A percentile compares a stretch with the other conserved stretches of the same genome.
phyloP scores from a whole-genome alignment of 2,329 filamentous ascomycete genomes.

The Coniella vitis region DNA sequence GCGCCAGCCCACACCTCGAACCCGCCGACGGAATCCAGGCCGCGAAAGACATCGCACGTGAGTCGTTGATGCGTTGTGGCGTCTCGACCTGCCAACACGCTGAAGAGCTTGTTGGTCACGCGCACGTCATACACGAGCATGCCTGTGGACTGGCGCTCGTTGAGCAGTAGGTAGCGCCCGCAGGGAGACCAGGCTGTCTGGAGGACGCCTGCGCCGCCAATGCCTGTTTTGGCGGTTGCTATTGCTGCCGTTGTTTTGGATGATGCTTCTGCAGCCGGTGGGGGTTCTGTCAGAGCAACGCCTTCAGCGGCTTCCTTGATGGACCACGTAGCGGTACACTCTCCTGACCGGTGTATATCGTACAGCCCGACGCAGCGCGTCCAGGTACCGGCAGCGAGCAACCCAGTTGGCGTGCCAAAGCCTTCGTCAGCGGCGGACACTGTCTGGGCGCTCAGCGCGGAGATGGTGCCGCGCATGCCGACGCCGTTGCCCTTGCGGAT shows the following conservation, averaged over 20 bases:
- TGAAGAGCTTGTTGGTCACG: slow-evolving; percentile 49
- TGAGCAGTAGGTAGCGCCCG: slow-evolving; percentile 55
- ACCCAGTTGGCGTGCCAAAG: slow-evolving; percentile 23
- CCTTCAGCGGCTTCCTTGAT: slow-evolving; percentile 48
- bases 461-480: slow-evolving; percentile 57
- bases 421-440: slow-evolving; percentile 20
- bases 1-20: slow-evolving; percentile 60
- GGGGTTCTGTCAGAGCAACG: background rate
- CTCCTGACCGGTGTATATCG: slow-evolving; percentile 48
- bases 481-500: slow-evolving; percentile 54
- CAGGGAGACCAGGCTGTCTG: slow-evolving; percentile 58
- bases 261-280: background rate
- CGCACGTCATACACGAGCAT: slow-evolving; percentile 58
- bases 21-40: slow-evolving; percentile 27
- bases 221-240: slow-evolving; percentile 18
- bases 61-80: slow-evolving; percentile 50
- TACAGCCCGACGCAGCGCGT: slow-evolving; percentile 57
- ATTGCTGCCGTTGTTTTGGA: too few relatives aligned
- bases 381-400: slow-evolving; percentile 58
- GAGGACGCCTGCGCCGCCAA: slow-evolving; percentile 56
- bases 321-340: slow-evolving; percentile 52
- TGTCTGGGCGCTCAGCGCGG: slow-evolving; percentile 44
- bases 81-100: slow-evolving; percentile 43
- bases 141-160: slow-evolving; percentile 49
- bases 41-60: slow-evolving; percentile 46